These are phyloP conservation scores for Fraxinus sp. DNA, from an alignment of 305 asterid species.

Conservation along the genomic window DNA sequence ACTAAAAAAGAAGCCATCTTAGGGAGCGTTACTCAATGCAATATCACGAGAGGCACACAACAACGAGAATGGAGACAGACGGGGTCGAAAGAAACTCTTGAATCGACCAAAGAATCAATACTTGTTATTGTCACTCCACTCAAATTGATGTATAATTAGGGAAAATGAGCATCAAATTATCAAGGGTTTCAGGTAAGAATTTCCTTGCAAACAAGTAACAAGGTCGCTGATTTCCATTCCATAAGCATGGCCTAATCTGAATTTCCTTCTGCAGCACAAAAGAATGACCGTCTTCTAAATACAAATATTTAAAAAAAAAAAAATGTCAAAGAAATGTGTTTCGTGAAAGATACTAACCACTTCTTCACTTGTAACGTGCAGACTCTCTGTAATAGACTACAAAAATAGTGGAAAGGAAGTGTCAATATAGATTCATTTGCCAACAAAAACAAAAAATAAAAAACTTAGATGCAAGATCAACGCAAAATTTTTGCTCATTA, in stretches of 20 bases:
- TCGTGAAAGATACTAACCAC: constrained; percentile 44
- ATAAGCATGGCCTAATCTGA: constrained; percentile 43
- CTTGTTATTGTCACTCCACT: constrained; percentile 24
- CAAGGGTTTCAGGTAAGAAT: constrained; percentile 56
- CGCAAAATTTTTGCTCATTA: not conserved
- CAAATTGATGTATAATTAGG: constrained; percentile 48
- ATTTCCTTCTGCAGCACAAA: constrained; percentile 38
- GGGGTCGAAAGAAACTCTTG: constrained; percentile 29
- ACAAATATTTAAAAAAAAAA: not conserved
- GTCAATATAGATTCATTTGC: not conserved
- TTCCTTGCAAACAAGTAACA: constrained; percentile 64
- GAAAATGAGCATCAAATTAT: constrained; percentile 43
- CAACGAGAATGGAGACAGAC: constrained; percentile 35
- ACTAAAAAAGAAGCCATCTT: constrained; percentile 34
- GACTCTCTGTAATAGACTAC: constrained; percentile 78
- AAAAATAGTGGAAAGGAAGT: constrained; percentile 14
- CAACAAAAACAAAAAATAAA: not conserved
- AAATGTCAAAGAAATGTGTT: not conserved
- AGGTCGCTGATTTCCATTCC: constrained; percentile 58
- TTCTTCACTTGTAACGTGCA: constrained; percentile 81
- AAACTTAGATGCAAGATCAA: not conserved
- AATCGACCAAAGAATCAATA: constrained; percentile 48
- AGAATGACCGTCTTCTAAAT: constrained; percentile 5
- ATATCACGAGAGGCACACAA: constrained; percentile 27
- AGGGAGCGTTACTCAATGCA: constrained; percentile 23